A percentile compares a stretch with the other conserved stretches of the same genome.
These are phyloP conservation scores for Pseudogymnoascus sp. DNA, from an alignment of 2,329 filamentous ascomycete genomes.

Conservation along the genomic window DNA sequence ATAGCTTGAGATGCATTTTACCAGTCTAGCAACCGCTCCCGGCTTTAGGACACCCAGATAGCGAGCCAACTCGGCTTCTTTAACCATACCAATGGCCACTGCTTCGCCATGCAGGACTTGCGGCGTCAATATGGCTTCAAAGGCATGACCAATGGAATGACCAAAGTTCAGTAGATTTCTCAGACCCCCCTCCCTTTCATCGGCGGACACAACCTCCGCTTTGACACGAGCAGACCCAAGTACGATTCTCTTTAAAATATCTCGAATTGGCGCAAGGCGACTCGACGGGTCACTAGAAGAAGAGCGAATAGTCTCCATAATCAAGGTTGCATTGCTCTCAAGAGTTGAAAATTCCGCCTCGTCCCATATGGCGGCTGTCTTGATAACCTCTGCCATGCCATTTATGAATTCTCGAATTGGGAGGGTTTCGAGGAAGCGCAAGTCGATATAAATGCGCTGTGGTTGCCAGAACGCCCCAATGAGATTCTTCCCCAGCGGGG, in stretches of 20 bases:
- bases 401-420: conserved; percentile 93
- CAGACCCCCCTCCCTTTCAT: conserved; percentile 89
- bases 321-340: conserved; percentile 71
- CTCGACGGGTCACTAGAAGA: conserved; percentile 43
- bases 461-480: conserved; percentile 97
- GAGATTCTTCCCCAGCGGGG: conserved; percentile 90
- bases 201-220: conserved; percentile 85
- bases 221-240: conserved; percentile 89
- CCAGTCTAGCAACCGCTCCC: conserved; percentile 78
- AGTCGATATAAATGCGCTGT: conserved; percentile 85
- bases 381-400: conserved; percentile 96
- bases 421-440: conserved; percentile 83
- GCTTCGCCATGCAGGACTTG: conserved; percentile 94
- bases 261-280: conserved; percentile 63
- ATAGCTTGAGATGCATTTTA: conserved; percentile 93
- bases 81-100: conserved; percentile 97
- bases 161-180: conserved; percentile 96
- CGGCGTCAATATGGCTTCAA: conserved; percentile 90
- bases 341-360: conserved; percentile 78
- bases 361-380: conserved; percentile 95
- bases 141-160: conserved; percentile 94
- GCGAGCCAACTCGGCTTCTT: conserved; percentile 88
- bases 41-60: conserved; percentile 80
- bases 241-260: conserved; percentile 70
- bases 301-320: conserved; percentile 65